Percentiles rank a stretch among this genome's conserved stretches.
These are phyloP conservation scores for Artemisia tridentata DNA, from an alignment of 129 eudicot species.

Conservation along the genomic window DNA sequence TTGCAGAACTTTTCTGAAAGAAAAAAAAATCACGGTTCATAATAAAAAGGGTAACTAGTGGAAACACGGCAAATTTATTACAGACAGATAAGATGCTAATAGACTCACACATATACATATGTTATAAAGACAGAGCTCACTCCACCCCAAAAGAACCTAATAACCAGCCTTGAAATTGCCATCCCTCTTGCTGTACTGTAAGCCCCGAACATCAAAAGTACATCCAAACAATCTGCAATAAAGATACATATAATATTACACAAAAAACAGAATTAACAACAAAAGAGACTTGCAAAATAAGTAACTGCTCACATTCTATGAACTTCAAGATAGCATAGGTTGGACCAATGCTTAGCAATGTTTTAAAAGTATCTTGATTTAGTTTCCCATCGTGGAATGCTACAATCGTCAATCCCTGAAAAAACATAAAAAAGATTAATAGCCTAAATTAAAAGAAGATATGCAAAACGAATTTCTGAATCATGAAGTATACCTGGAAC, in stretches of 20 bases:
- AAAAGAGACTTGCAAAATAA: constrained; percentile 5
- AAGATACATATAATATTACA: constrained; percentile 7
- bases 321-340: constrained; percentile 86
- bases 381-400: constrained; percentile 64
- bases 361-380: constrained; percentile 61
- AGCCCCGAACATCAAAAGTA: constrained; percentile 90
- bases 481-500: constrained; percentile 71
- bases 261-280: neutral
- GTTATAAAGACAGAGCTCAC: constrained; percentile 68
- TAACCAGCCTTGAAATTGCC: constrained; percentile 92
- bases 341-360: constrained; percentile 82
- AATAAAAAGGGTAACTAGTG: constrained; percentile 7
- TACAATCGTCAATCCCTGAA: constrained; percentile 76
- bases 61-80: constrained; percentile 1
- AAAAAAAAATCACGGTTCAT: constrained; percentile 19
- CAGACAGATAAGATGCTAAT: constrained; percentile 3
- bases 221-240: constrained; percentile 75
- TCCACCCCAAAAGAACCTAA: constrained; percentile 86
- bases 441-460: neutral
- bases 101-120: constrained; percentile 79
- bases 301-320: constrained; percentile 62
- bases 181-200: constrained; percentile 89
- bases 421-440: constrained; percentile 18
- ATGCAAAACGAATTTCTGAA: neutral
- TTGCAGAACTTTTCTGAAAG: constrained; percentile 66